Conservation (phyloP, 257 asterid genomes). For the Salvia rosmarinus region DNA sequence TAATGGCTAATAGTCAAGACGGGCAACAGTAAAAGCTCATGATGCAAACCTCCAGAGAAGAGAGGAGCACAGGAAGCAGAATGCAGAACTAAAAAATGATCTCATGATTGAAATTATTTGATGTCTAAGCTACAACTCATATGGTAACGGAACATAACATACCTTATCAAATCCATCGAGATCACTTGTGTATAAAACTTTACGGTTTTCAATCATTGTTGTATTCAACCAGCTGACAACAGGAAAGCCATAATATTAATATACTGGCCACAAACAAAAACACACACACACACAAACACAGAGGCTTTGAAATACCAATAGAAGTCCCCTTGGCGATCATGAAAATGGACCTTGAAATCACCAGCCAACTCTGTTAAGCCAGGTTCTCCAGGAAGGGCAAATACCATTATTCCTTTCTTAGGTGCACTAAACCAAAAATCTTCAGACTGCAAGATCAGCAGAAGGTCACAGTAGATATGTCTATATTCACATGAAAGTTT, state of each 20-base stretch:
- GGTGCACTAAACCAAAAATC: constrained; percentile 96
- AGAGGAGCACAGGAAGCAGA: constrained; percentile 15
- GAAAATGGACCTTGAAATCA: constrained; percentile 94
- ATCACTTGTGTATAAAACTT: constrained; percentile 68
- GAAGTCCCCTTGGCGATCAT: constrained; percentile 98
- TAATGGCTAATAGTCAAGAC: background rate
- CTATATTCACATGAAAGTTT: background rate
- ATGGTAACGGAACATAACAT: constrained; percentile 3
- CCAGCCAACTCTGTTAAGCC: constrained; percentile 91
- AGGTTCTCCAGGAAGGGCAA: constrained; percentile 99
- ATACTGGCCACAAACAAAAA: background rate
- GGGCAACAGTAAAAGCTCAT: background rate
- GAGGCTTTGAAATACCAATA: constrained; percentile 62
- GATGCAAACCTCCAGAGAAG: background rate
- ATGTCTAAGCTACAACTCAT: constrained; percentile 2
- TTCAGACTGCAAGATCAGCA: constrained; percentile 75
- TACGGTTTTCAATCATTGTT: constrained; percentile 92
- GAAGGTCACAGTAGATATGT: background rate
- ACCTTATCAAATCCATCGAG: constrained; percentile 99
- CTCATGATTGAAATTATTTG: background rate
- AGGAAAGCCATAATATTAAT: constrained; percentile 15
- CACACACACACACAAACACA: background rate
- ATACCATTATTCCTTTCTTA: constrained; percentile 90
- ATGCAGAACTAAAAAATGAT: background rate
- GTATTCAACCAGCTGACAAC: constrained; percentile 91